Percentiles rank a stretch among this genome's conserved stretches.
Evolutionary conservation across 2,329 filamentous ascomycete genomes (phyloP).

Genomic region (Trichoderma asperellum): DNA sequence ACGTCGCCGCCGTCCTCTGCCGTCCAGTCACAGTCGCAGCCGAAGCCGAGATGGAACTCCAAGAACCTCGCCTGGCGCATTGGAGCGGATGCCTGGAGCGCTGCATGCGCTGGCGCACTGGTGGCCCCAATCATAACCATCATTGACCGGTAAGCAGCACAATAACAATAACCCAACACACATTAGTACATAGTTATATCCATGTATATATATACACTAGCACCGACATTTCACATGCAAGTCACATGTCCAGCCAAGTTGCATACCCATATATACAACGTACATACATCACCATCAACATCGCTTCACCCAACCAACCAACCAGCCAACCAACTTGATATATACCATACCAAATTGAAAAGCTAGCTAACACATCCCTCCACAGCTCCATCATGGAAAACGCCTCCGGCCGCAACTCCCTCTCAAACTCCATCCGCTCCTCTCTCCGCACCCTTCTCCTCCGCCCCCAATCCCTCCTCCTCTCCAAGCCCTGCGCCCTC

Average conservation of each 20-base stretch:
- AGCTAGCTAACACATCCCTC: too few relatives aligned
- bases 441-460: slow-evolving; percentile 61
- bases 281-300: neutral
- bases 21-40: neutral
- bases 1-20: neutral
- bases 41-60: slow-evolving; percentile 69
- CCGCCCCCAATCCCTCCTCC: slow-evolving; percentile 64
- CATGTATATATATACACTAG: neutral
- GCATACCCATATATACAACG: neutral
- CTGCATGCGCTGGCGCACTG: slow-evolving; percentile 70
- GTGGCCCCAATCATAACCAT: slow-evolving; percentile 85
- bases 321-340: too few relatives aligned
- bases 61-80: slow-evolving; percentile 69
- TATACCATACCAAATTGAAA: too few relatives aligned
- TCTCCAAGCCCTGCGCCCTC: slow-evolving; percentile 69
- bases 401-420: slow-evolving; percentile 68
- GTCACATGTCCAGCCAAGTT: neutral
- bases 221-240: neutral
- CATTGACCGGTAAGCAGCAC: slow-evolving; percentile 71
- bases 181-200: too few relatives aligned
- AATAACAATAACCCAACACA: too few relatives aligned
- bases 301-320: neutral
- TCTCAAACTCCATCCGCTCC: slow-evolving; percentile 61
- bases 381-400: slow-evolving; percentile 77
- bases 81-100: slow-evolving; percentile 69